Conservation (phyloP, 768 basidiomycete species). For the Termitomyces sp. region DNA sequence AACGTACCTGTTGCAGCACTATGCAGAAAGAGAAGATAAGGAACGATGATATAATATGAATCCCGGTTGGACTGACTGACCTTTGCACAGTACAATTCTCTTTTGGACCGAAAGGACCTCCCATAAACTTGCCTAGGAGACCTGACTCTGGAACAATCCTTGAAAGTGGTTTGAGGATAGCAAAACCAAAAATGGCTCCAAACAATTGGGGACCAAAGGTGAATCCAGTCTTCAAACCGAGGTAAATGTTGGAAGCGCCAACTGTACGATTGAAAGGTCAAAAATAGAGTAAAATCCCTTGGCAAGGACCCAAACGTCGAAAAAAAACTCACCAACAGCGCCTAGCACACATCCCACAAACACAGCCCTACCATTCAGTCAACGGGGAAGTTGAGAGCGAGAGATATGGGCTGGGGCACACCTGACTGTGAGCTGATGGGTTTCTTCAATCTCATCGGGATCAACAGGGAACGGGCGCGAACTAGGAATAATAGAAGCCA, state of each 20-base stretch:
- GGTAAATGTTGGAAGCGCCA: constrained; percentile 60
- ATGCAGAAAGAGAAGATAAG: neutral
- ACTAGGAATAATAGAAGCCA: constrained; percentile 13
- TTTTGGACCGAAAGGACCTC: constrained; percentile 58
- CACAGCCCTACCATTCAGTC: constrained; percentile 27
- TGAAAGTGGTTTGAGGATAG: constrained; percentile 53
- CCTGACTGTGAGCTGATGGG: constrained; percentile 47
- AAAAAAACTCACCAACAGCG: constrained; percentile 28
- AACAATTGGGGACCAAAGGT: constrained; percentile 61
- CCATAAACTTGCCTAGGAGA: constrained; percentile 36
- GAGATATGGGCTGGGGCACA: constrained; percentile 9
- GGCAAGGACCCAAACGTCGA: neutral
- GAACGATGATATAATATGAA: neutral
- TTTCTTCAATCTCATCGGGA: constrained; percentile 39
- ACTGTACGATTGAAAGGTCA: constrained; percentile 19
- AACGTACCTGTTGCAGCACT: constrained; percentile 44
- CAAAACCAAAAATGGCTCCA: constrained; percentile 55
- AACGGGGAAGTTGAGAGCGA: neutral
- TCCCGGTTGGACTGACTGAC: constrained; percentile 17
- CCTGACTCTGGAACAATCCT: constrained; percentile 41
- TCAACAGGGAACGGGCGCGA: constrained; percentile 49
- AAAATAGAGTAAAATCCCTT: neutral
- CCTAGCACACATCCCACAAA: constrained; percentile 47
- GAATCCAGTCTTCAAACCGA: constrained; percentile 64
- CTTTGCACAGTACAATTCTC: constrained; percentile 62